Base-by-base conservation (phyloP, 208 protist genomes). In the Tetramitus jugosus region DNA sequence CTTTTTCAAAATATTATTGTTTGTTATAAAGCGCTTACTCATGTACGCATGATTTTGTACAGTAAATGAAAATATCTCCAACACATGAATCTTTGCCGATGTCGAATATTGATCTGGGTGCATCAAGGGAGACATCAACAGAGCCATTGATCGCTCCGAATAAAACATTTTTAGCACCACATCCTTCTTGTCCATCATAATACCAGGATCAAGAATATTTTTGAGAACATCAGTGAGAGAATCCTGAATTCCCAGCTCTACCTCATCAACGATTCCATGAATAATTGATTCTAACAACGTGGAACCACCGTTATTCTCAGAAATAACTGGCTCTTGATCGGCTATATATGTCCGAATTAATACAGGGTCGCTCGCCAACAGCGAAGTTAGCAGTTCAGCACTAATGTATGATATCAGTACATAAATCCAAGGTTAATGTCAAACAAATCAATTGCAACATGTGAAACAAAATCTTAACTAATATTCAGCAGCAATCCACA, bases 21-120 rank as follows among this genome's bases (percentile, higher is more conserved):
- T 26, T 26, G 53, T 39, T 53, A 74, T 29, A 74, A 74, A 74
- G n/a, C 53, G 46, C 42, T 74, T 74, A 23, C 42, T 39, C 26
- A n/a, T 52, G 26, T 74, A 43, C 17, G 14, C n/a, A 43, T 74
- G 67, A 53, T 74, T 8, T 2, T 3, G 46, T 3, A 53, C 67
- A 17, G 29, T 13, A 53, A 74, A 74, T 8, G 40, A 37, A 37
- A 74, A 17, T 37, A 74, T 23, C 3, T 74, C 67, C 20, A 71
- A 52, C 1, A 39, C 6, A 53, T 53, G 17, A 53, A 62, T n/a
- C 17, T 4, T 31, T 31, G 17, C 10, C n/a, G 8, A 31, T 62
- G 20, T 31, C 3, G 4, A 31, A 23, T 6, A n/a, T 23, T 7
- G 56, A n/a, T 62, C 56, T 31, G 29, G 8, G 17, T 23, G 3